phyloP scores from a whole-genome alignment of 139 green algal genomes.

The Pseudopediastrum boryanum region DNA sequence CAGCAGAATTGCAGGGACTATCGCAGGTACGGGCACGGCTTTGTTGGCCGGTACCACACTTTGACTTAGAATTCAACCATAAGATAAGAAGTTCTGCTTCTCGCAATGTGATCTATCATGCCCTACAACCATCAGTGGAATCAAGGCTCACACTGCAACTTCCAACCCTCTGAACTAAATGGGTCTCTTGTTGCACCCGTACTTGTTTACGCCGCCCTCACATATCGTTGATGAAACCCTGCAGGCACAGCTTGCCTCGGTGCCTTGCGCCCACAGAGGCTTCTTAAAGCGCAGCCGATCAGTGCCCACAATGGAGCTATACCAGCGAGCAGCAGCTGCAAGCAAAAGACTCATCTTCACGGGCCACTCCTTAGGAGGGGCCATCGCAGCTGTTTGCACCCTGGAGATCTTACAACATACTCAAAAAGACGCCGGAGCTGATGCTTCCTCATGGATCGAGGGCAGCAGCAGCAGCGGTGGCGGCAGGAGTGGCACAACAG shows the following conservation, averaged over 20 bases:
- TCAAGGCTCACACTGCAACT: background rate
- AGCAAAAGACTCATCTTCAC: slow-evolving; percentile 64
- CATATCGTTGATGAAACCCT: background rate
- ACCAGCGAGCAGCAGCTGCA: slow-evolving; percentile 36
- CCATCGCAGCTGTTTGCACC: slow-evolving; percentile 76
- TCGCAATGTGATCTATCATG: background rate
- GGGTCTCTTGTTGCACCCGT: no score
- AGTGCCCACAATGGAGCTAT: slow-evolving; percentile 53
- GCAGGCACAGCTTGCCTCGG: background rate
- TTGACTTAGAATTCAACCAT: background rate
- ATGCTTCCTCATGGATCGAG: background rate
- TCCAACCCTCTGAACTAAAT: no score
- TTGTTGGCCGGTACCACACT: background rate
- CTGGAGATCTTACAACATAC: slow-evolving; percentile 39
- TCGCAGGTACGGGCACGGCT: background rate
- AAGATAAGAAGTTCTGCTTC: background rate
- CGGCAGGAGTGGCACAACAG: background rate
- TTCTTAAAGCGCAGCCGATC: slow-evolving; percentile 61
- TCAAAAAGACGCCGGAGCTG: no score
- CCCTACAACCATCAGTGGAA: background rate
- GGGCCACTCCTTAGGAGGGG: slow-evolving; percentile 69
- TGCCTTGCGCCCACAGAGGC: slow-evolving; percentile 59
- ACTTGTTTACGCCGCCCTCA: no score
- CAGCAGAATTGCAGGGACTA: background rate
- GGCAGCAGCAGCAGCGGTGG: slow-evolving; percentile 2